Evolutionary conservation across 306 rosid genomes (phyloP).

Genomic region (Nissolia schottii): DNA sequence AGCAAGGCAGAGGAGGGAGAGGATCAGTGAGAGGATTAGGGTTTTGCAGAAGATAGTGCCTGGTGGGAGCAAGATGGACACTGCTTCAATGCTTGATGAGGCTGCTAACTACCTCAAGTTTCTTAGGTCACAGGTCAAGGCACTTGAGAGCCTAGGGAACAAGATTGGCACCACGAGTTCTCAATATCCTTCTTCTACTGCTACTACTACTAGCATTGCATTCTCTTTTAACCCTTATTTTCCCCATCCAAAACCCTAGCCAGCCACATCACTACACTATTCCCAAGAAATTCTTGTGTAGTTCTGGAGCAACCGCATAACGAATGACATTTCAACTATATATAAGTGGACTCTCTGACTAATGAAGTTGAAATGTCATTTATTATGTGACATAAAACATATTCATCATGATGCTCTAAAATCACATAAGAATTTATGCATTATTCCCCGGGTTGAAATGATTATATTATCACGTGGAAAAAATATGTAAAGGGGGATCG

Average conservation of each 20-base stretch:
- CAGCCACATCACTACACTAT: too few species aligned
- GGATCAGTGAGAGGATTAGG: conserved; percentile 86
- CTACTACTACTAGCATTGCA: conserved; percentile 68
- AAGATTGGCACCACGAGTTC: conserved; percentile 62
- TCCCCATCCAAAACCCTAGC: conserved; percentile 47
- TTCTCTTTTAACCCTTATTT: conserved; percentile 92
- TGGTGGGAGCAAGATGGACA: conserved; percentile 98
- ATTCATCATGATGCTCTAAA: too few species aligned
- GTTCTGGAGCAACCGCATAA: too few species aligned
- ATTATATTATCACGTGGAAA: neutral
- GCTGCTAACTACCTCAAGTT: conserved; percentile 97
- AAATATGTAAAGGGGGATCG: conserved; percentile 16
- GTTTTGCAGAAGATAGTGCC: conserved; percentile 93
- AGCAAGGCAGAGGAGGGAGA: conserved; percentile 92
- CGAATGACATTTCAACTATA: too few species aligned
- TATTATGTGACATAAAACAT: too few species aligned
- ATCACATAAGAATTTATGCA: too few species aligned
- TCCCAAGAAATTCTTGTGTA: too few species aligned
- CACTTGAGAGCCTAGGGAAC: conserved; percentile 68
- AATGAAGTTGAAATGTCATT: too few species aligned
- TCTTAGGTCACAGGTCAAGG: conserved; percentile 79
- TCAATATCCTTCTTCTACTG: too few species aligned
- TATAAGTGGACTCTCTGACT: too few species aligned
- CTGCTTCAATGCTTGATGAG: conserved; percentile 99
- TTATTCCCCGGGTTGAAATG: conserved; percentile 29